These are phyloP conservation scores for Apocynum venetum DNA, from an alignment of 257 asterid genomes.

Conservation along the genomic window DNA sequence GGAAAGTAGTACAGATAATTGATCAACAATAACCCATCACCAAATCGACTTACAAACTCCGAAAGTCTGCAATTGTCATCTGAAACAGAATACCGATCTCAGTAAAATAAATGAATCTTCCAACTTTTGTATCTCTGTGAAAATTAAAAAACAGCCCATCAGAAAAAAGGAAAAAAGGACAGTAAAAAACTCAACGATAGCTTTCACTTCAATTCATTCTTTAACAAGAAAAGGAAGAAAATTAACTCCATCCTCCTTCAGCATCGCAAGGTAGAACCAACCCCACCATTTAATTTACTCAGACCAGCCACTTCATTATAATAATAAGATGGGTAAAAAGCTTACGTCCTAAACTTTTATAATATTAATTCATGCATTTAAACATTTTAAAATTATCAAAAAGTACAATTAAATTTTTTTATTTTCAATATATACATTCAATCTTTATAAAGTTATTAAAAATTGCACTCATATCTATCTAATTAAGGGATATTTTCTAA, in stretches of 20 bases:
- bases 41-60: neutral
- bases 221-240: neutral
- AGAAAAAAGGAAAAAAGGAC: conserved; percentile 20
- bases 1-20: neutral
- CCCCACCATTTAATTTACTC: conserved; percentile 4
- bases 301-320: neutral
- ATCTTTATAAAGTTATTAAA: no score
- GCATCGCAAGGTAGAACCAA: conserved; percentile 4
- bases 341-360: no score
- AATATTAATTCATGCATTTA: no score
- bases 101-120: conserved; percentile 11
- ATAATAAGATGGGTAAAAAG: neutral
- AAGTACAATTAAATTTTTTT: no score
- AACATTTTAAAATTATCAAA: no score
- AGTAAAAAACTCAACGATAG: neutral
- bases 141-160: conserved; percentile 32
- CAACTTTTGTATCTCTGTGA: conserved; percentile 30
- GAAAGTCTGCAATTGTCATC: neutral
- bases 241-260: neutral
- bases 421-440: no score
- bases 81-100: conserved; percentile 5
- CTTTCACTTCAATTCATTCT: neutral
- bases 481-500: no score
- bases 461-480: no score
- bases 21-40: conserved; percentile 8